Percentiles rank a stretch among this genome's conserved stretches.
Evolutionary conservation across 2,329 filamentous ascomycete genomes (phyloP).

Genomic region (Aphanoascus verrucosus): DNA sequence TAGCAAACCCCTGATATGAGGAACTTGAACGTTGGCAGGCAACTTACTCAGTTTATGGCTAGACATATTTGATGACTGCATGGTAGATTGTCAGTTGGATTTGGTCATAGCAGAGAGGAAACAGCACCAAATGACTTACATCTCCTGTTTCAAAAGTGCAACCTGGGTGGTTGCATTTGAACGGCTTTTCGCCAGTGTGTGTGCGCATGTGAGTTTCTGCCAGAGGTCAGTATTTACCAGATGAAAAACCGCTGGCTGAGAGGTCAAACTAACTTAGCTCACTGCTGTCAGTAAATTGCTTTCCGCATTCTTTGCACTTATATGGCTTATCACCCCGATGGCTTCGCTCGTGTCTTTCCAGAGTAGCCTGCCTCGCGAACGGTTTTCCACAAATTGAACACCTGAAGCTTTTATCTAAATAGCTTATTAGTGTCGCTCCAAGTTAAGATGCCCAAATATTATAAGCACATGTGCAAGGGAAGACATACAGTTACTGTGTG

Average conservation of each 20-base stretch:
- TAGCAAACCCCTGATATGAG: conserved; percentile 9
- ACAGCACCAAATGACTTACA: conserved; percentile 23
- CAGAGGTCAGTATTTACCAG: conserved; percentile 17
- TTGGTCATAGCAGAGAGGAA: background rate
- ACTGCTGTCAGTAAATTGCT: conserved; percentile 37
- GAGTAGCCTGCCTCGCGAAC: conserved; percentile 35
- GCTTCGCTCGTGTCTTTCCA: conserved; percentile 36
- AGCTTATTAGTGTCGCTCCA: conserved; percentile 5
- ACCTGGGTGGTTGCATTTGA: conserved; percentile 34
- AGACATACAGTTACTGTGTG: conserved; percentile 35
- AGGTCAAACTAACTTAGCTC: conserved; percentile 29
- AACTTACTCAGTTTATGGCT: conserved; percentile 35
- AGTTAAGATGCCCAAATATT: background rate
- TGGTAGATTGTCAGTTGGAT: background rate
- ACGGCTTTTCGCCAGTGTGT: conserved; percentile 36
- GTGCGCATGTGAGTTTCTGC: conserved; percentile 36
- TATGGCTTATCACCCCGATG: conserved; percentile 37
- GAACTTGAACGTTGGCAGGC: background rate
- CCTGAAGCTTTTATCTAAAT: conserved; percentile 33
- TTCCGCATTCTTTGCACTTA: conserved; percentile 32
- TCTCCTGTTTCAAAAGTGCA: conserved; percentile 37
- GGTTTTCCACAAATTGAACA: conserved; percentile 34
- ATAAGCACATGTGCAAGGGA: background rate
- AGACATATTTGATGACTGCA: conserved; percentile 38
- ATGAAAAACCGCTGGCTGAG: background rate